Conservation (phyloP, 805 yeast genomes). For the Candida ponderosae region DNA sequence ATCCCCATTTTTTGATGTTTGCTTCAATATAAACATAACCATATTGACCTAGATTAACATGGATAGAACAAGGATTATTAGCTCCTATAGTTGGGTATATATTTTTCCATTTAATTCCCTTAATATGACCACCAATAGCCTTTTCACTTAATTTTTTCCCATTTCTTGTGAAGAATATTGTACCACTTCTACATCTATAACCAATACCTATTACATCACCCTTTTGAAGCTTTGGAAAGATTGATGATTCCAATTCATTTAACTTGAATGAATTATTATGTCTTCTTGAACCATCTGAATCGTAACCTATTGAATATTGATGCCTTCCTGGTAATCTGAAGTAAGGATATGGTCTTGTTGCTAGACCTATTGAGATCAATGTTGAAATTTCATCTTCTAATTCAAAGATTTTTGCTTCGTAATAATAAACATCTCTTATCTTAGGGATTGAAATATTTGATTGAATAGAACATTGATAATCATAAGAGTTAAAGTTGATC, state of each 20-base stretch:
- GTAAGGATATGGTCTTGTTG: conserved; percentile 86
- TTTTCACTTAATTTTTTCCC: conserved; percentile 85
- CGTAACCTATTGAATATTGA: conserved; percentile 78
- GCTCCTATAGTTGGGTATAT: conserved; percentile 89
- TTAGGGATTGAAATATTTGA: conserved; percentile 72
- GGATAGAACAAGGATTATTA: conserved; percentile 71
- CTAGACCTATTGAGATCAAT: conserved; percentile 65
- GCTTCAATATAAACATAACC: conserved; percentile 81
- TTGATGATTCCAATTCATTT: conserved; percentile 34
- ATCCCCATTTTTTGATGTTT: conserved; percentile 81
- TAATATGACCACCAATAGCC: conserved; percentile 71
- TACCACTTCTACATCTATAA: conserved; percentile 71
- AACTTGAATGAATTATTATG: conserved; percentile 65
- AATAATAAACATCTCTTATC: conserved; percentile 79
- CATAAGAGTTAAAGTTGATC: conserved; percentile 45
- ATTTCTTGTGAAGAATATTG: conserved; percentile 88
- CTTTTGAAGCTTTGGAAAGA: conserved; percentile 54
- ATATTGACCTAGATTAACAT: conserved; percentile 79
- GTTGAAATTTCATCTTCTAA: conserved; percentile 26
- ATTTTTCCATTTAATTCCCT: conserved; percentile 60
- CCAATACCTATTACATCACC: conserved; percentile 96
- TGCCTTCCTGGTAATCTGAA: conserved; percentile 93
- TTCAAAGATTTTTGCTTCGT: conserved; percentile 79
- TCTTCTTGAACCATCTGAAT: conserved; percentile 74
- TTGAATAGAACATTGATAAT: conserved; percentile 58